These are phyloP conservation scores for Zygosaccharomyces bisporus DNA, from an alignment of 805 yeast species.

Conservation along the genomic window DNA sequence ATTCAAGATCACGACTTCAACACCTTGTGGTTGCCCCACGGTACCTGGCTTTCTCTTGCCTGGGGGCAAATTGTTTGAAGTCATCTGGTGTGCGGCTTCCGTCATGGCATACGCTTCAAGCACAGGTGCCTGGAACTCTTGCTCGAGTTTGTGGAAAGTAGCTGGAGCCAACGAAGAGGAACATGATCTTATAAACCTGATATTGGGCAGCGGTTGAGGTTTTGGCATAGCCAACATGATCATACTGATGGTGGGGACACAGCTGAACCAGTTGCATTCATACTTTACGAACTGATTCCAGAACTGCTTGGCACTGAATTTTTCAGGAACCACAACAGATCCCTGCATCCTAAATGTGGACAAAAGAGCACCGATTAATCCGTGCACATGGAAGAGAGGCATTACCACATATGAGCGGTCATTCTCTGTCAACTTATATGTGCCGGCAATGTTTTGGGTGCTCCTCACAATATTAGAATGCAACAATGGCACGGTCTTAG, in stretches of 20 bases:
- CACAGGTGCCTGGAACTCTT: constrained; percentile 60
- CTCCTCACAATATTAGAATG: constrained; percentile 61
- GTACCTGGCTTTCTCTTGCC: constrained; percentile 66
- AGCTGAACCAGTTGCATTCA: constrained; percentile 66
- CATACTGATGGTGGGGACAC: constrained; percentile 74
- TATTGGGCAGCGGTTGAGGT: constrained; percentile 50
- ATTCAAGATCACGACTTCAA: constrained; percentile 55
- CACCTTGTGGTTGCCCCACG: constrained; percentile 71
- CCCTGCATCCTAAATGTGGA: constrained; percentile 62
- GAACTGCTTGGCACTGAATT: constrained; percentile 57
- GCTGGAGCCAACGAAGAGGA: constrained; percentile 68
- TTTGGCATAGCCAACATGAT: constrained; percentile 51
- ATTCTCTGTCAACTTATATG: constrained; percentile 46
- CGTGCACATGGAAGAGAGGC: constrained; percentile 80
- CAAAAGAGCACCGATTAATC: constrained; percentile 60
- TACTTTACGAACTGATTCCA: constrained; percentile 53
- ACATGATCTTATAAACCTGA: constrained; percentile 68
- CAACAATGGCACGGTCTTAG: constrained; percentile 70
- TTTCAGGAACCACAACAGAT: constrained; percentile 55
- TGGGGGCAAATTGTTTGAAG: constrained; percentile 65
- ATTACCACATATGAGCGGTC: constrained; percentile 64
- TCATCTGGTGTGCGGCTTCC: constrained; percentile 78
- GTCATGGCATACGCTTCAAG: constrained; percentile 80
- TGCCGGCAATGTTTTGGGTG: constrained; percentile 53
- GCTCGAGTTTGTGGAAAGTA: constrained; percentile 55